Base-by-base conservation (phyloP, 2,329 filamentous ascomycete species). In the Tolypocladium paradoxum region DNA sequence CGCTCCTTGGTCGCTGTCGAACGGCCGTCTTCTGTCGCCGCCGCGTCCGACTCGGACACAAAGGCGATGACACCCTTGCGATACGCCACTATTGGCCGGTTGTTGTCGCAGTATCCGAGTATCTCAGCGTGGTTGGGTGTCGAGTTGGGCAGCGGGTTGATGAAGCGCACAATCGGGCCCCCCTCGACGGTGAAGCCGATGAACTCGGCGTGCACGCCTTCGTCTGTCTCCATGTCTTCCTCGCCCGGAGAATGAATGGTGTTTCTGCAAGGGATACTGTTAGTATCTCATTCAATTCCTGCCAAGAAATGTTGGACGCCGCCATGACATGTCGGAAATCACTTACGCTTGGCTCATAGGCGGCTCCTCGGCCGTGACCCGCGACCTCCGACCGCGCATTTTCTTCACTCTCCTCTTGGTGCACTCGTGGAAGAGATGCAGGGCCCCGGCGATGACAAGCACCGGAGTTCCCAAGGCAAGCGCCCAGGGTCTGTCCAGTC, bases 401-500 rank as follows among this genome's bases (percentile, higher is more conserved):
- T 64, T 67, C 56, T 65, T 67, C 24, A 75, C 61, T 4, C 67
- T 65, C 53, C 67, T 69, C 36, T 61, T 64, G 9, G 68, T 65
- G 56, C 63, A 68, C 51, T 69, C 68, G 53, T 76, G 73, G 47
- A 79, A 64, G 38, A 79, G 65, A 61, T 79, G 71, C 37, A 76
- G 72, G 45, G 80, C 58, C 0, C 77, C 78, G 6, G 78, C 79
- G 49, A 82, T 77, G 31, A 83, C 79, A 9, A 83, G 70, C 2
- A 83, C 78, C 0, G 80, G 80, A 0, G 80, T 83, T 7, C 80
- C 80, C 14, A 83, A 63, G 14, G 79, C 80, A 7, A 83, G 73
- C 2, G 76, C 79, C 79, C 79, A 83, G 0, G 76, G 76, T 18
- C 73, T 75, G 38, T 37, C 33, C 11, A 29, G 43, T 14, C 12